Conservation (phyloP, 2,329 filamentous ascomycete genomes). For the Botrytis hyacinthi region DNA sequence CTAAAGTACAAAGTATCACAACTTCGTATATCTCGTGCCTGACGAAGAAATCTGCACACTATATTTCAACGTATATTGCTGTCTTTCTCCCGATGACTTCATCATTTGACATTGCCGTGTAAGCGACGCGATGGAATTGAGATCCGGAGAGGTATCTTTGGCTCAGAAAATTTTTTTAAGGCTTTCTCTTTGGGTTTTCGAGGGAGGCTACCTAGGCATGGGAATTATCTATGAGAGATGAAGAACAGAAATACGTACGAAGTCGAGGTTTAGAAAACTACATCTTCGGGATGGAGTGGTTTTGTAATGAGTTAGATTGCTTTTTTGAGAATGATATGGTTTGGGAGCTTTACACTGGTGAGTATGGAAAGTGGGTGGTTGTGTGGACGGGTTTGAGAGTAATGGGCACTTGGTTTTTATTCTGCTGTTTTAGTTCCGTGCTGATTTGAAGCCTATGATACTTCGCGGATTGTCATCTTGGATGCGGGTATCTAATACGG, state of each 20-base stretch:
- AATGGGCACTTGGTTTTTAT: neutral
- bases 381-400: neutral
- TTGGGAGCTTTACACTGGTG: neutral
- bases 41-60: neutral
- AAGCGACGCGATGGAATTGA: neutral
- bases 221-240: no score
- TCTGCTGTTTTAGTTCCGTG: neutral
- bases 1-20: neutral
- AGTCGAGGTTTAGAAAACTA: no score
- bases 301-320: neutral
- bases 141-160: neutral
- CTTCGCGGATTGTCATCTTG: neutral
- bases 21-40: neutral
- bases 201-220: no score
- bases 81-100: neutral
- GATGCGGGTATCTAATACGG: neutral
- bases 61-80: neutral
- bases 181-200: no score
- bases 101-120: accelerated
- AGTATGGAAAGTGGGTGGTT: neutral
- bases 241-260: no score
- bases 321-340: neutral
- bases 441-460: neutral
- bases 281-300: neutral
- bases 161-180: no score